Conservation (phyloP, 139 green algal genomes). For the Edaphochlamys debaryana region DNA sequence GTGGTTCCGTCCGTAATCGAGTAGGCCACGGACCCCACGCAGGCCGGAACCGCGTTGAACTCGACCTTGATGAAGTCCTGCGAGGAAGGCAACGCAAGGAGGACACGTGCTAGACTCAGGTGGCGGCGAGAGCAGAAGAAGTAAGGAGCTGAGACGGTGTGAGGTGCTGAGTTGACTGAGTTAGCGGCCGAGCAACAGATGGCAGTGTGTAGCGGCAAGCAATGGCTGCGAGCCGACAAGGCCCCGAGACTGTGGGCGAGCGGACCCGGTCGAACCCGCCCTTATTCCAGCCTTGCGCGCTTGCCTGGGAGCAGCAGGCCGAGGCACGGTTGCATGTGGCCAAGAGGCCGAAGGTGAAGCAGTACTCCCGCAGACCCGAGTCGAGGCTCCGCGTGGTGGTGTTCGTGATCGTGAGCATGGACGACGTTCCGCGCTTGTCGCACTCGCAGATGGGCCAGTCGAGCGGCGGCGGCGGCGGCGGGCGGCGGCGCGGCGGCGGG, state of each 20-base stretch:
- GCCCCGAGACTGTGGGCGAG: no score
- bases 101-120: no score
- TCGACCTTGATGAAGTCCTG: constrained; percentile 40
- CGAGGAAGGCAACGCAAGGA: no score
- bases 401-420: background rate
- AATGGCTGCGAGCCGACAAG: no score
- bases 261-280: no score
- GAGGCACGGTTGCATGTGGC: background rate
- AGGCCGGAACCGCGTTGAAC: constrained; percentile 7
- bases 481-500: background rate
- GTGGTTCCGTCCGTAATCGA: background rate
- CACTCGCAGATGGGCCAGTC: constrained; percentile 22
- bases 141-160: no score
- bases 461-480: background rate
- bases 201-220: no score
- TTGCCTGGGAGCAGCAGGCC: background rate
- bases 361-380: background rate
- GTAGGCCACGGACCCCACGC: constrained; percentile 31
- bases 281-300: no score
- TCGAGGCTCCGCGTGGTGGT: background rate
- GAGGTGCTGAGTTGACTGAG: no score
- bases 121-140: no score
- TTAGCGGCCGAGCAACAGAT: no score
- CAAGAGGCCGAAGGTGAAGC: background rate
- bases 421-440: background rate